Evolutionary conservation across 2,329 filamentous ascomycete genomes (phyloP).

Genomic region (Pestalotiopsis sp.): DNA sequence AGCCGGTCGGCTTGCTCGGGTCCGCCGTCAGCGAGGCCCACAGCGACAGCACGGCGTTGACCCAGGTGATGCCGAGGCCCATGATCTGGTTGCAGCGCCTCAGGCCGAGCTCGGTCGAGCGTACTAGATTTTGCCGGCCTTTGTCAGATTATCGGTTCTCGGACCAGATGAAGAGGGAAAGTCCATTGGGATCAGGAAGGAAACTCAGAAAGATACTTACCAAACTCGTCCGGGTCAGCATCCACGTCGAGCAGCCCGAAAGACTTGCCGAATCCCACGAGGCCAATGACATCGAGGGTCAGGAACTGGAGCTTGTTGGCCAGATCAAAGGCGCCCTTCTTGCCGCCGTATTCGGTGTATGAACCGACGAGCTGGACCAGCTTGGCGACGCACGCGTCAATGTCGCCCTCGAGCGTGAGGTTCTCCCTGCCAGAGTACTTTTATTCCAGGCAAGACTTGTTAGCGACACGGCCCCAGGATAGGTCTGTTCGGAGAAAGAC

Average conservation of each 20-base stretch:
- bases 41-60: neutral
- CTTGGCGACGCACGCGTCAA: conserved; percentile 17
- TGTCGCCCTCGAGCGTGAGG: conserved; percentile 2
- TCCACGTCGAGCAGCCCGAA: conserved; percentile 44
- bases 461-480: neutral
- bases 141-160: neutral
- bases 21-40: neutral
- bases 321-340: conserved; percentile 38
- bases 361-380: conserved; percentile 18
- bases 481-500: neutral
- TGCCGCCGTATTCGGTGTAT: conserved; percentile 33
- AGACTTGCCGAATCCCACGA: conserved; percentile 43
- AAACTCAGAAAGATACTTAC: conserved; percentile 32
- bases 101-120: conserved; percentile 27
- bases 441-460: conserved; percentile 23
- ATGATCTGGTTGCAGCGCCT: conserved; percentile 19
- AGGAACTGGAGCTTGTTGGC: conserved; percentile 43
- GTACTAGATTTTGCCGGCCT: conserved; percentile 24
- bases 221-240: conserved; percentile 42
- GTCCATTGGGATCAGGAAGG: no score
- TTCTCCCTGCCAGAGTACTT: conserved; percentile 14
- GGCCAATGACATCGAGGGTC: conserved; percentile 49
- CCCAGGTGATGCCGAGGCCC: neutral
- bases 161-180: neutral
- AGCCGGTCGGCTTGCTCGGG: conserved; percentile 14